Evolutionary conservation across 768 basidiomycete species (phyloP).

Genomic region (Sarcodon sp.): DNA sequence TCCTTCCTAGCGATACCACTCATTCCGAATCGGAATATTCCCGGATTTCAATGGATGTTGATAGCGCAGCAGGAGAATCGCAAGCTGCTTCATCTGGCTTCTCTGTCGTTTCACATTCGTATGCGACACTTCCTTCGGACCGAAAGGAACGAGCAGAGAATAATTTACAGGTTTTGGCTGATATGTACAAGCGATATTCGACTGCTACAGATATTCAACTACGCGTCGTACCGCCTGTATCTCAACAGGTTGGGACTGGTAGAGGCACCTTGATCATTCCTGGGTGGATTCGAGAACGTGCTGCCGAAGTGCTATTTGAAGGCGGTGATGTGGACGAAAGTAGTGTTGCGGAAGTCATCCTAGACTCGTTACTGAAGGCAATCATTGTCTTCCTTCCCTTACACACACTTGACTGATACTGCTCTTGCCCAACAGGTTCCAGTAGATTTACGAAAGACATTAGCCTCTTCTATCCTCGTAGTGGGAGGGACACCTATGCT

Average conservation of each 20-base stretch:
- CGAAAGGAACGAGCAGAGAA: constrained; percentile 25
- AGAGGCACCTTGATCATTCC: constrained; percentile 75
- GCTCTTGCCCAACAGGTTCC: constrained; percentile 44
- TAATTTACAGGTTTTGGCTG: constrained; percentile 52
- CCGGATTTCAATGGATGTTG: constrained; percentile 30
- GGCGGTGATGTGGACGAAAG: constrained; percentile 82
- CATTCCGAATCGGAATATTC: constrained; percentile 61
- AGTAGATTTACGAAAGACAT: constrained; percentile 75
- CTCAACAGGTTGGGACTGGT: constrained; percentile 61
- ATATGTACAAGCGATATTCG: constrained; percentile 64
- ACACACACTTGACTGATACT: constrained; percentile 3
- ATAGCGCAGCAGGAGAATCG: constrained; percentile 35
- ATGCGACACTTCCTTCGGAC: constrained; percentile 14
- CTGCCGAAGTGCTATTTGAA: constrained; percentile 84
- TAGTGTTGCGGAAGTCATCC: constrained; percentile 70
- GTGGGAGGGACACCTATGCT: constrained; percentile 86
- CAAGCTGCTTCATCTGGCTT: constrained; percentile 44
- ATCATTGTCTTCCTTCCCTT: constrained; percentile 1
- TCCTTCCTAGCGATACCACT: constrained; percentile 39
- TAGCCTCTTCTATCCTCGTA: constrained; percentile 77
- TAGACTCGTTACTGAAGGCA: constrained; percentile 75
- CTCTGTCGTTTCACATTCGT: constrained; percentile 36
- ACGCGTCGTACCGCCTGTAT: constrained; percentile 50
- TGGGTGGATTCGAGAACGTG: constrained; percentile 90
- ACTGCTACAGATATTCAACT: constrained; percentile 65